A percentile compares a stretch with the other conserved stretches of the same genome.
Conservation (phyloP, 2,329 filamentous ascomycete genomes). For the Aspergillus ochraceus region DNA sequence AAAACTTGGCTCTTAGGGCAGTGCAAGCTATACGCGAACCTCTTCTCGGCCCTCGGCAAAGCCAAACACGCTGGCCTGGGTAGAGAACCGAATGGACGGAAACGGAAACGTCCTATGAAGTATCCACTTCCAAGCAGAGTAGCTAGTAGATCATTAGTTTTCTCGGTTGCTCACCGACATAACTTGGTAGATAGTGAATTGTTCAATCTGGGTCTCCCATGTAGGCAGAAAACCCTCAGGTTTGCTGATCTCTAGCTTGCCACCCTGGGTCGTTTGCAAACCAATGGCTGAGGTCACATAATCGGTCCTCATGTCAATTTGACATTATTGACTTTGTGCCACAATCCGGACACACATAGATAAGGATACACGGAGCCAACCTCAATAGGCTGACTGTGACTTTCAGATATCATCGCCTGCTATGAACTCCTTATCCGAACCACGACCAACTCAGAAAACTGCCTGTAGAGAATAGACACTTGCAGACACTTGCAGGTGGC, state of each 20-base stretch:
- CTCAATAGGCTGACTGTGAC: too few species aligned
- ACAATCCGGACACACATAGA: too few species aligned
- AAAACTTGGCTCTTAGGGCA: slow-evolving; percentile 7
- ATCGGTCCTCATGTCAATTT: too few species aligned
- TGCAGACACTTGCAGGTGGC: background rate
- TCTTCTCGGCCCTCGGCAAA: background rate
- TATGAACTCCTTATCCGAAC: too few species aligned
- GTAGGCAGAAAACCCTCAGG: background rate
- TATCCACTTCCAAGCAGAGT: background rate
- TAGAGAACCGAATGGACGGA: background rate
- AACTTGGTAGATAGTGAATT: background rate
- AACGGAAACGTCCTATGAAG: background rate
- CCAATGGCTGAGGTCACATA: too few species aligned
- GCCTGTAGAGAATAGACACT: background rate
- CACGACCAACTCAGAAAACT: background rate
- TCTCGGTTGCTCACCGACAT: background rate
- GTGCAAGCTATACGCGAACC: slow-evolving; percentile 8
- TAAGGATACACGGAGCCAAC: too few species aligned
- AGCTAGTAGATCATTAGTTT: background rate
- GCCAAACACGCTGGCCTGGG: slow-evolving; percentile 7
- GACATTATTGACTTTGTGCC: too few species aligned
- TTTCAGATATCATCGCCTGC: too few species aligned
- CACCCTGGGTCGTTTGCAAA: background rate
- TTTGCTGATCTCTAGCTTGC: background rate
- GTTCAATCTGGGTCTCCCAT: background rate